A percentile compares a stretch with the other conserved stretches of the same genome.
Evolutionary conservation across 75 land plant genomes (phyloP).

Genomic region (Cunninghamia lanceolata): DNA sequence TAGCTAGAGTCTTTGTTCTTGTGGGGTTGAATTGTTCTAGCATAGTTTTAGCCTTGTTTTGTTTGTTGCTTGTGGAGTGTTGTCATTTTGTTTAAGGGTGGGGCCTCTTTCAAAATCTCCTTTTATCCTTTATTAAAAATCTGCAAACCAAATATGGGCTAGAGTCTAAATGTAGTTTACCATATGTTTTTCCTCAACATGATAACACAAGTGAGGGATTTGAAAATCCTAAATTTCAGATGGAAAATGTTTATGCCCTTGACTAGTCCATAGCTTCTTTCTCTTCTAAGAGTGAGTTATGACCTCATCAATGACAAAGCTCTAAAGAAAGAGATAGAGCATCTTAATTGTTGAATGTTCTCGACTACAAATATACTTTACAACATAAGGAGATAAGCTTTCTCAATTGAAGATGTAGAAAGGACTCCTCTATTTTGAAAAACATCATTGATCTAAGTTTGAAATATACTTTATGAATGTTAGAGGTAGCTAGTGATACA

Average conservation of each 20-base stretch:
- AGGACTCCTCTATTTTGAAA: no score
- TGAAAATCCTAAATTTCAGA: background rate
- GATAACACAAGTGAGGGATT: background rate
- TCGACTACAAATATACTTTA: conserved; percentile 55
- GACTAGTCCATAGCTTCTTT: conserved; percentile 64
- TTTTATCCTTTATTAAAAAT: no score
- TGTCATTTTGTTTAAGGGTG: no score
- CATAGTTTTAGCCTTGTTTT: no score
- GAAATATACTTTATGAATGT: no score
- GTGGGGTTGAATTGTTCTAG: no score
- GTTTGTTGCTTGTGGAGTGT: no score
- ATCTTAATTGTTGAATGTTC: conserved; percentile 50
- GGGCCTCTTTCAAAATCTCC: no score
- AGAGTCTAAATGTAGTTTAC: background rate
- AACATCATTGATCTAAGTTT: no score
- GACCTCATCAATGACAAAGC: conserved; percentile 48
- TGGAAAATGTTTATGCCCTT: conserved; percentile 19
- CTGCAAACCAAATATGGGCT: background rate
- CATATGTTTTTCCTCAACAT: background rate
- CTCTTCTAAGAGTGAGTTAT: conserved; percentile 67
- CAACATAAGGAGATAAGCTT: conserved; percentile 68
- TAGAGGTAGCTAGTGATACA: no score
- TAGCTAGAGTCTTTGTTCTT: no score
- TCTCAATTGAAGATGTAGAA: conserved; percentile 56
- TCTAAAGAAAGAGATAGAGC: conserved; percentile 69